phyloP scores from a whole-genome alignment of 2,329 filamentous ascomycete species.

The Nemania diffusa region DNA sequence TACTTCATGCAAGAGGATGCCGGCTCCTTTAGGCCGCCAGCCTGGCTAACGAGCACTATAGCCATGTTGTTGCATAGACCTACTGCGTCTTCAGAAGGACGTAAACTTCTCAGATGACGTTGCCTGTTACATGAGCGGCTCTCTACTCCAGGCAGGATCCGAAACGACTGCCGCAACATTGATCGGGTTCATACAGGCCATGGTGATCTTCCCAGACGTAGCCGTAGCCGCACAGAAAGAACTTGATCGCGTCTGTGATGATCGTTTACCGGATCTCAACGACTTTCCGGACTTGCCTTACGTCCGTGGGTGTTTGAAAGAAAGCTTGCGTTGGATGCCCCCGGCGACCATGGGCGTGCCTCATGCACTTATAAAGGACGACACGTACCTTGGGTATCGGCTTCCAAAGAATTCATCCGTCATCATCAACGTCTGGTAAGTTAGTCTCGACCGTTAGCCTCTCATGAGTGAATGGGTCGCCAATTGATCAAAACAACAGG shows the following conservation, averaged over 20 bases:
- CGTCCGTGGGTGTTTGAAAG: constrained; percentile 48
- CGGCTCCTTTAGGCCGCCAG: no score
- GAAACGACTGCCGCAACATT: constrained; percentile 53
- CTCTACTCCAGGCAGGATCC: constrained; percentile 49
- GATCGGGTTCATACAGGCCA: constrained; percentile 53
- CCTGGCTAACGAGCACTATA: not conserved
- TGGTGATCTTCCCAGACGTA: constrained; percentile 53
- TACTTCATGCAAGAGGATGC: not conserved
- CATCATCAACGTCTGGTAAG: constrained; percentile 54
- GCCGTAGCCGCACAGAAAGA: not conserved
- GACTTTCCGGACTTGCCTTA: constrained; percentile 48
- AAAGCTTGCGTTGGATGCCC: constrained; percentile 58
- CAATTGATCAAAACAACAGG: no score
- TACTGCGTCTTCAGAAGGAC: not conserved
- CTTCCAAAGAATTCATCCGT: constrained; percentile 56
- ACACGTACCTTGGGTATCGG: constrained; percentile 51
- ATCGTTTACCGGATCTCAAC: constrained; percentile 54
- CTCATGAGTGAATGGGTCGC: no score
- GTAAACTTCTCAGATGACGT: not conserved
- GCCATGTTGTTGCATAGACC: constrained; percentile 4
- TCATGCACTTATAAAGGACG: constrained; percentile 50
- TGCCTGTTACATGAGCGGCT: constrained; percentile 45
- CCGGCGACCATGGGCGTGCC: constrained; percentile 50
- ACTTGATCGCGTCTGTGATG: constrained; percentile 54
- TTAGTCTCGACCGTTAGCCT: not conserved